Percentiles rank a stretch among this genome's conserved stretches.
Conservation (phyloP, 345 rosid genomes). For the Isatis tinctoria region DNA sequence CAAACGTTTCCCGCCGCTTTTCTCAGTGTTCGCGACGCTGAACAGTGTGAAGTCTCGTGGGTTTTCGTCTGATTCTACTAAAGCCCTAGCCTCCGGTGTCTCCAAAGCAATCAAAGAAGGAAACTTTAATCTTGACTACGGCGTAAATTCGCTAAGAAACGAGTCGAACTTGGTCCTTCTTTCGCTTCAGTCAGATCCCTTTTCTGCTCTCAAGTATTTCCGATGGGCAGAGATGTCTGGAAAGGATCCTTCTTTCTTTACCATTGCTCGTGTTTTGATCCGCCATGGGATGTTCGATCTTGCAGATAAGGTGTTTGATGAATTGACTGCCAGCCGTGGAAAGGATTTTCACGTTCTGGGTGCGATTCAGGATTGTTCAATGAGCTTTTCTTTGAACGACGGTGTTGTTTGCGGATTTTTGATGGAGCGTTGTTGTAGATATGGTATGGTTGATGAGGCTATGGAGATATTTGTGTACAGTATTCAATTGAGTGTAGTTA, state of each 20-base stretch:
- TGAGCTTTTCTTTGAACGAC: not conserved
- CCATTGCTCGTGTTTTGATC: constrained; percentile 37
- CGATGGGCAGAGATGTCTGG: constrained; percentile 25
- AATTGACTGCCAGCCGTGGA: constrained; percentile 25
- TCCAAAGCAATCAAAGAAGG: constrained; percentile 23
- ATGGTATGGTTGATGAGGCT: constrained; percentile 34
- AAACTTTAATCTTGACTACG: not conserved
- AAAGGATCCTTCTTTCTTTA: constrained; percentile 22
- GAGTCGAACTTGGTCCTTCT: constrained; percentile 22
- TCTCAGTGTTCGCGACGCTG: not conserved
- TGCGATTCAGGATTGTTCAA: not conserved
- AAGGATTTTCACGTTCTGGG: constrained; percentile 19
- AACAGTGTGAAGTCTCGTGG: not conserved
- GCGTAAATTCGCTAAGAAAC: not conserved
- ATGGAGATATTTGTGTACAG: constrained; percentile 25
- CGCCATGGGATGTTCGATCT: constrained; percentile 28
- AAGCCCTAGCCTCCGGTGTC: not conserved
- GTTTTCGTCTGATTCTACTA: not conserved
- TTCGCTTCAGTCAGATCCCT: constrained; percentile 22
- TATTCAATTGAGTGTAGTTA: constrained; percentile 6
- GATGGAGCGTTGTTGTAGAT: constrained; percentile 35
- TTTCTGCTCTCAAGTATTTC: constrained; percentile 25
- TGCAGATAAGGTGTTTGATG: constrained; percentile 41
- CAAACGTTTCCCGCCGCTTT: constrained; percentile 1
- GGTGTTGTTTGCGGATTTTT: constrained; percentile 33